Base-by-base conservation (phyloP, 108 stramenopile species). In the Pelagomonas calceolata region DNA sequence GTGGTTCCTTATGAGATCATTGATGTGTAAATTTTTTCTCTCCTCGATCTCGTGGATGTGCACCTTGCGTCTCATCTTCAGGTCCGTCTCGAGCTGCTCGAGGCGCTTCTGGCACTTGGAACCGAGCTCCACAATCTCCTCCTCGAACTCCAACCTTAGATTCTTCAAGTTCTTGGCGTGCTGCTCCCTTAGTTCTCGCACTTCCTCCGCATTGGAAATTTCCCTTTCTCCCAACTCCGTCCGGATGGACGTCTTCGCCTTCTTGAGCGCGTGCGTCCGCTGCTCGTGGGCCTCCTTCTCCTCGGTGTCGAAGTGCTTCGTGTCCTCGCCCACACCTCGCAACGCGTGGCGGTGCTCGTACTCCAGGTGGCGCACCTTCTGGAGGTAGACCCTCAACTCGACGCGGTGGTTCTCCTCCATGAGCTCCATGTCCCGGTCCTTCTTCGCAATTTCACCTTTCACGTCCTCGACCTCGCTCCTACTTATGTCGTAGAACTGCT, bases 31-130 rank as follows among this genome's bases (percentile, higher is more conserved):
- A 71, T 88, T 88, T 73, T 86, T 86, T 36, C 87, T 45, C 78
- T 86, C 87, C 64, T 88, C 87, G 45, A 86, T 84, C 75, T 88
- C 87, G 72, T 88, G 87, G 32, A 86, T 78, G 66, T 86, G 85
- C 18, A 88, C 85, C 66, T 71, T 68, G 15, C 77, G 71, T 67
- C 76, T 46, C 30, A 72, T 17, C 63, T 80, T 79, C 60, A 78
- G 68, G 32, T 80, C 75, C 64, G 46, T 51, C 66, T 74, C 78
- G 31, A 80, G 69, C 30, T 80, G 35, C 31, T 21, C 64, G 16
- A 74, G 44, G 33, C 70, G 69, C 45, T 64, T 67, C 21, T 63
- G 79, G 79, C 81, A 84, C 34, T 81, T 73, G 30, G 31, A 67
- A 29, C 69, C 67, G 17, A 87, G 80, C 67, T 87, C 80, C 30